Conservation (phyloP, 169 alveolate genomes). For the Cryptosporidium parvum region DNA sequence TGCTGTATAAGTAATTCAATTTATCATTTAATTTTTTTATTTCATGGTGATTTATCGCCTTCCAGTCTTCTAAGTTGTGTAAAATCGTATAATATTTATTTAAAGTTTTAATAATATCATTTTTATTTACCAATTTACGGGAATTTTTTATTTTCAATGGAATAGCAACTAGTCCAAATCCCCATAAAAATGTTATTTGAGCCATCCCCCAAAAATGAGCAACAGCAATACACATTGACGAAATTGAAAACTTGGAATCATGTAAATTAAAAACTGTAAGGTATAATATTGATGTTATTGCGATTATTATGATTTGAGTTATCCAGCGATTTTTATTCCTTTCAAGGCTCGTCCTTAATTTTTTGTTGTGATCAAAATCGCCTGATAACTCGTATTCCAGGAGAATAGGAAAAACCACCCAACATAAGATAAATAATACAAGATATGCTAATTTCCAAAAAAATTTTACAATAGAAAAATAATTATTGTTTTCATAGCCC, state of each 20-base stretch:
- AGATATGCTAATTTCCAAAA: constrained; percentile 29
- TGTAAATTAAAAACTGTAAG: background rate
- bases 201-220: constrained; percentile 60
- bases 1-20: constrained; percentile 23
- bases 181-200: constrained; percentile 44
- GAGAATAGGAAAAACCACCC: constrained; percentile 44
- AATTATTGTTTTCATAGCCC: background rate
- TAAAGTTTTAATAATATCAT: background rate
- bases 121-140: background rate
- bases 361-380: constrained; percentile 1
- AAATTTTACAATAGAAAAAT: background rate
- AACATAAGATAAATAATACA: constrained; percentile 22
- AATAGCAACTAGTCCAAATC: constrained; percentile 29
- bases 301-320: constrained; percentile 4
- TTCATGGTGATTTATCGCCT: constrained; percentile 41
- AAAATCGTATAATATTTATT: constrained; percentile 11
- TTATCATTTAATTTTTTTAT: background rate
- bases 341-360: constrained; percentile 26
- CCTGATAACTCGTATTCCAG: constrained; percentile 56
- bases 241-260: constrained; percentile 8
- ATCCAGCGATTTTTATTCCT: constrained; percentile 35
- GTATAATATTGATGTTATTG: background rate
- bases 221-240: constrained; percentile 21
- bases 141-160: constrained; percentile 25
- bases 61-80: constrained; percentile 29